Evolutionary conservation across 306 rosid species (phyloP).

Genomic region (cucumber (Cucumis sativus)): DNA sequence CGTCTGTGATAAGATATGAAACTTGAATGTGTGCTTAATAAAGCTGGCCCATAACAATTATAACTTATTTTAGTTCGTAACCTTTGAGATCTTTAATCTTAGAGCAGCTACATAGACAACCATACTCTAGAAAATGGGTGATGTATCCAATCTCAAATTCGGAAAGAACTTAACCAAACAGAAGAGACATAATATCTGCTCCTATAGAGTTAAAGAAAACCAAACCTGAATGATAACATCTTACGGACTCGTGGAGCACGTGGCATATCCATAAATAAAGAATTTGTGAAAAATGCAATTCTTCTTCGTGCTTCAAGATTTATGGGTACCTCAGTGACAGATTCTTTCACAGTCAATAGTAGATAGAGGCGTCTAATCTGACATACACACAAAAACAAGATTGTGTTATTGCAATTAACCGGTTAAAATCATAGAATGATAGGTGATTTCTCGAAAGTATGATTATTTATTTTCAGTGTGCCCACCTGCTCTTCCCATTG

Average conservation of each 20-base stretch:
- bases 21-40: background rate
- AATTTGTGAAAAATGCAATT: slow-evolving; percentile 84
- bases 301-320: slow-evolving; percentile 98
- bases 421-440: background rate
- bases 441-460: background rate
- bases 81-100: background rate
- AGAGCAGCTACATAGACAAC: background rate
- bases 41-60: background rate
- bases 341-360: slow-evolving; percentile 76
- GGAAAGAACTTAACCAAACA: background rate
- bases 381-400: slow-evolving; percentile 22
- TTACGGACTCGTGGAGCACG: slow-evolving; percentile 95
- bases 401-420: slow-evolving; percentile 1
- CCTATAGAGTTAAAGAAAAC: slow-evolving; percentile 7
- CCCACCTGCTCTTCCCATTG: slow-evolving; percentile 97
- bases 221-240: slow-evolving; percentile 90
- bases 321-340: slow-evolving; percentile 76
- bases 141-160: slow-evolving; percentile 9
- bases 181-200: background rate
- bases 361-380: slow-evolving; percentile 79
- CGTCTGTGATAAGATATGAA: background rate
- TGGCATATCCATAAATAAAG: slow-evolving; percentile 96
- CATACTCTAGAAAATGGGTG: background rate
- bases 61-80: background rate
- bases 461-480: background rate